Evolutionary conservation across 1,284 basidiomycete genomes (phyloP).

Genomic region (Cryptococcus depauperatus): DNA sequence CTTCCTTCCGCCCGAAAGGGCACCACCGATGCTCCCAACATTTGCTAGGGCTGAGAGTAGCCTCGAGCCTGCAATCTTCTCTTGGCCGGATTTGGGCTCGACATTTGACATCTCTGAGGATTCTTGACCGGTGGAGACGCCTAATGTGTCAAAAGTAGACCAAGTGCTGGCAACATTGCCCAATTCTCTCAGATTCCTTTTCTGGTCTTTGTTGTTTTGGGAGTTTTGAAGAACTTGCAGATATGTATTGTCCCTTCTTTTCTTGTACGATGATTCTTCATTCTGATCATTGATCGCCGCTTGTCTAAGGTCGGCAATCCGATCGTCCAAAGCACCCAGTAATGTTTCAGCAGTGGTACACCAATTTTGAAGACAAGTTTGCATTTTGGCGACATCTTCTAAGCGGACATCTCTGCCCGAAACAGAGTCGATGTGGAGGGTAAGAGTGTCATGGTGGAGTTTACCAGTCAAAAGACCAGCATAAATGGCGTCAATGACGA

Average conservation of each 20-base stretch:
- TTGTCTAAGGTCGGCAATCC: constrained; percentile 20
- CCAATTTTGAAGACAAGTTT: constrained; percentile 63
- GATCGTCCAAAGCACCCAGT: constrained; percentile 51
- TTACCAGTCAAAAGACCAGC: constrained; percentile 77
- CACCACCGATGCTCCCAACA: constrained; percentile 1
- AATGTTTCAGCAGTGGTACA: constrained; percentile 61
- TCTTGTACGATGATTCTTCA: constrained; percentile 2
- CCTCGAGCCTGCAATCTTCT: neutral
- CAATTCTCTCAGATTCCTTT: neutral
- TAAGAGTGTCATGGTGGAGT: constrained; percentile 78
- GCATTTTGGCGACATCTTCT: constrained; percentile 55
- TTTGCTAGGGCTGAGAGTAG: neutral
- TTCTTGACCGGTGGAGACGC: neutral
- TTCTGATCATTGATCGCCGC: constrained; percentile 5
- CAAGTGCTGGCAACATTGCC: neutral
- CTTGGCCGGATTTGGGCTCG: neutral
- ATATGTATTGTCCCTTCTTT: constrained; percentile 48
- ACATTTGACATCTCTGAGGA: neutral
- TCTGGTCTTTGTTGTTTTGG: neutral
- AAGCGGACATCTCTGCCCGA: constrained; percentile 78
- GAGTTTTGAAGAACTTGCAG: constrained; percentile 1
- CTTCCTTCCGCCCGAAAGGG: constrained; percentile 7
- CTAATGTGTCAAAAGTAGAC: neutral
- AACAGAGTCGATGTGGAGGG: constrained; percentile 81
- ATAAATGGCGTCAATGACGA: constrained; percentile 93